Conservation (phyloP, 1,284 basidiomycete genomes). For the Sporisorium exsertum region DNA sequence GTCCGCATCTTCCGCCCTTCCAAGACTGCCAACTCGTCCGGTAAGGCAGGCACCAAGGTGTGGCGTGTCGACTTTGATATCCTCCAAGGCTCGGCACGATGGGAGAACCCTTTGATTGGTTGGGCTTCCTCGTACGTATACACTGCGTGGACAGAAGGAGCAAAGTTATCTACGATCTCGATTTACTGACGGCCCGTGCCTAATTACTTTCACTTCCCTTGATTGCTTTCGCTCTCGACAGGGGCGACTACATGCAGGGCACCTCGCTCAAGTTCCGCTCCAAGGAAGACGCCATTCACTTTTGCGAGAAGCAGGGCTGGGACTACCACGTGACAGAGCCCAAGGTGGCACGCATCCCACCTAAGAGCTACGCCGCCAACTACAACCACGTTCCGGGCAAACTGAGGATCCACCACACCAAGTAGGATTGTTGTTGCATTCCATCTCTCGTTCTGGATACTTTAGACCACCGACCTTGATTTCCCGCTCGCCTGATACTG, state of each 20-base stretch:
- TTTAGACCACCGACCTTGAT: too few species aligned
- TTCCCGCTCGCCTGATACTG: too few species aligned
- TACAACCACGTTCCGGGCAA: slow-evolving; percentile 84
- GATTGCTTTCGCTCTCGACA: slow-evolving; percentile 65
- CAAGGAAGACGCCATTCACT: slow-evolving; percentile 92
- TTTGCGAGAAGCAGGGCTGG: slow-evolving; percentile 73
- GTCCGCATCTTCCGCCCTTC: slow-evolving; percentile 95
- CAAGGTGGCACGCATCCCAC: slow-evolving; percentile 69
- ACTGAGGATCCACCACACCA: slow-evolving; percentile 89
- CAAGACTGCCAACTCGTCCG: slow-evolving; percentile 95
- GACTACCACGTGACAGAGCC: slow-evolving; percentile 70
- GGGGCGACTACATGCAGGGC: slow-evolving; percentile 97
- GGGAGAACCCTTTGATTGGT: slow-evolving; percentile 99
- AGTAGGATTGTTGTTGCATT: slow-evolving; percentile 75
- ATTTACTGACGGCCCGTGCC: neutral
- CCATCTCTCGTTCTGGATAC: neutral
- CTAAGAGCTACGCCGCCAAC: slow-evolving; percentile 85
- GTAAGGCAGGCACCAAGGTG: slow-evolving; percentile 82
- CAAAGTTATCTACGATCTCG: neutral
- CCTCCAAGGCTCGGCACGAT: slow-evolving; percentile 86
- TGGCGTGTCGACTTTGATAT: slow-evolving; percentile 98
- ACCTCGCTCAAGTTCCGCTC: slow-evolving; percentile 86
- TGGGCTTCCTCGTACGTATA: slow-evolving; percentile 75
- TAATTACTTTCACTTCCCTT: neutral
- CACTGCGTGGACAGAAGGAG: neutral